Evolutionary conservation across 352 stramenopile genomes (phyloP), one percentile per base, ranked within the genome.

Genomic region (Ophiocytium majus): DNA sequence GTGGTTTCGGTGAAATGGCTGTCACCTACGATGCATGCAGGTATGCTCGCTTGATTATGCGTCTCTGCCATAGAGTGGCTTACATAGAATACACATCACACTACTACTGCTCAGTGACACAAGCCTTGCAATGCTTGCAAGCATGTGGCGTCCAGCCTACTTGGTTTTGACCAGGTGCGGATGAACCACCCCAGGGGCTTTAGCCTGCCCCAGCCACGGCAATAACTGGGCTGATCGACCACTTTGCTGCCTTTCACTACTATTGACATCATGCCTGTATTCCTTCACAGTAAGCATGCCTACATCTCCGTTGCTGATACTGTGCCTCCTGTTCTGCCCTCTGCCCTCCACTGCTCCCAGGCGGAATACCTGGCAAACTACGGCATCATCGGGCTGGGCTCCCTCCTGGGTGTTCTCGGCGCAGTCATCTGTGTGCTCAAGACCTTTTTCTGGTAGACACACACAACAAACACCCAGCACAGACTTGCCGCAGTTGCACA

Each of bases 331-430:
- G n/a, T n/a, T n/a, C n/a, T n/a, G n/a, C n/a, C n/a, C n/a, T n/a
- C n/a, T n/a, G n/a, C n/a, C n/a, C n/a, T n/a, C n/a, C n/a, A n/a
- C n/a, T n/a, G n/a, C n/a, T n/a, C n/a, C 10, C 35, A 78, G 66
- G 66, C 35, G 66, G 66, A 78, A 17, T 78, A 78, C 35, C 35
- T 78, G 35, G 66, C 66, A 5, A 78, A 78, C 66, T 43, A 43
- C 35, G 66, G 66, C 66, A 35, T 78, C 35, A 43, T 78, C 35
- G 66, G 66, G 32, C 66, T 78, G 32, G 66, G 66, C 35, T 78
- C 66, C 5, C 66, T 78, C 5, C 35, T 78, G 35, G 66, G 66
- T 43, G 35, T 14, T 14, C 66, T 78, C 5, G 66, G 66, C 32
- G 66, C 66, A 5, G 66, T 78, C 66, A 78, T 43, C 35, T 78